phyloP scores from a whole-genome alignment of 2,329 filamentous ascomycete genomes.

The Diplodia sapinea region DNA sequence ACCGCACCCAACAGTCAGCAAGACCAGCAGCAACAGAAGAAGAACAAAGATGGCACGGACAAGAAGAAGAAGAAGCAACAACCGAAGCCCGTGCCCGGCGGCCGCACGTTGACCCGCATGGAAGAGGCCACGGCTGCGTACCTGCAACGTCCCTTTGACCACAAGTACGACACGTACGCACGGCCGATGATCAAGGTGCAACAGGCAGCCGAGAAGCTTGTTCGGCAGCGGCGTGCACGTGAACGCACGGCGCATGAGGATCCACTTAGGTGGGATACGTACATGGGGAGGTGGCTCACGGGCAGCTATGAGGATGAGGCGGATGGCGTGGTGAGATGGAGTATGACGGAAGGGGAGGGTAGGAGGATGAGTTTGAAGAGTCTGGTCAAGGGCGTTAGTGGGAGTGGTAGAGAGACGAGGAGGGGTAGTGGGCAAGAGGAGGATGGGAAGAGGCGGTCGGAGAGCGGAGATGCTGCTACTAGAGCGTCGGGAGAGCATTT shows the following conservation, averaged over 20 bases:
- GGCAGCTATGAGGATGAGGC: conserved; percentile 41
- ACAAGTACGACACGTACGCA: conserved; percentile 51
- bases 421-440: background rate
- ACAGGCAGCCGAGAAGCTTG: conserved; percentile 56
- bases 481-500: background rate
- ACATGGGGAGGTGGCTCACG: conserved; percentile 48
- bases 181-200: conserved; percentile 52
- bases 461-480: background rate
- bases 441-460: background rate
- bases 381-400: background rate
- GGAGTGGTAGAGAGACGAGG: background rate
- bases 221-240: conserved; percentile 52
- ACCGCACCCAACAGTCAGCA: background rate
- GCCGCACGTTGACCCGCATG: conserved; percentile 53
- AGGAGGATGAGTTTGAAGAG: conserved; percentile 3
- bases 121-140: conserved; percentile 51
- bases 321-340: conserved; percentile 28
- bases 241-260: conserved; percentile 47
- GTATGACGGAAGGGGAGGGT: background rate
- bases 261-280: conserved; percentile 45
- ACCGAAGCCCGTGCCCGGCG: conserved; percentile 46
- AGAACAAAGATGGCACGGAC: background rate
- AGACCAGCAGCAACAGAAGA: background rate
- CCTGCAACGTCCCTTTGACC: conserved; percentile 48
- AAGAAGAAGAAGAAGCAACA: background rate